Conservation (phyloP, 2,329 filamentous ascomycete species). For the Xylariales sp. region DNA sequence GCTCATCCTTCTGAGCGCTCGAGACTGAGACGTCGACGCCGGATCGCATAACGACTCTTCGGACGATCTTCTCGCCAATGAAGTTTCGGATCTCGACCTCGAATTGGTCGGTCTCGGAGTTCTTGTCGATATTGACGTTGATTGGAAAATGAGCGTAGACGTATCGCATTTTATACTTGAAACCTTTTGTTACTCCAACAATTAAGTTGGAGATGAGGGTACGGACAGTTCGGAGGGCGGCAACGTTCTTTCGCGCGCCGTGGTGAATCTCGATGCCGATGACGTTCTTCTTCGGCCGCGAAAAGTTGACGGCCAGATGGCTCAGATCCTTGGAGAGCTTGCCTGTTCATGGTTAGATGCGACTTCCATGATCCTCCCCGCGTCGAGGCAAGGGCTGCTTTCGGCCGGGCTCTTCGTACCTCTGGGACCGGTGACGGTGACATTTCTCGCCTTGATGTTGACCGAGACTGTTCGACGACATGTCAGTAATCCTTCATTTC, state of each 20-base stretch:
- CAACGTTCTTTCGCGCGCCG: conserved; percentile 95
- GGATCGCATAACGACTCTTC: conserved; percentile 79
- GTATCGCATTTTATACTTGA: conserved; percentile 99
- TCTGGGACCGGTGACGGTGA: conserved; percentile 96
- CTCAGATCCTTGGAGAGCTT: conserved; percentile 96
- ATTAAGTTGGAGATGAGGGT: conserved; percentile 99
- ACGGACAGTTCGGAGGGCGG: conserved; percentile 95
- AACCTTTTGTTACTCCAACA: conserved; percentile 96
- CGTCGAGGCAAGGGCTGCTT: background rate
- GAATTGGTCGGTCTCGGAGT: conserved; percentile 77
- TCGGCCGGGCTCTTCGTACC: conserved; percentile 54
- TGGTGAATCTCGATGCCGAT: conserved; percentile 99
- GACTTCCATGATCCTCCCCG: background rate
- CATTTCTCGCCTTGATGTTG: conserved; percentile 90
- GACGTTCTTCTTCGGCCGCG: conserved; percentile 74
- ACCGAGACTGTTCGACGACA: conserved; percentile 73
- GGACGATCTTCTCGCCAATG: conserved; percentile 98
- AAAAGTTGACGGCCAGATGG: conserved; percentile 96
- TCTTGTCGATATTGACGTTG: conserved; percentile 99
- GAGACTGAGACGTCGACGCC: conserved; percentile 90
- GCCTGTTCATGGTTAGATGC: conserved; percentile 44
- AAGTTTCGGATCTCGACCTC: conserved; percentile 99
- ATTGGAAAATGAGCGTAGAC: conserved; percentile 99
- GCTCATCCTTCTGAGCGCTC: conserved; percentile 95
- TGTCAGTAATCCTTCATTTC: conserved; percentile 28